phyloP scores from a whole-genome alignment of 768 basidiomycete species.

The Boletus sp. region DNA sequence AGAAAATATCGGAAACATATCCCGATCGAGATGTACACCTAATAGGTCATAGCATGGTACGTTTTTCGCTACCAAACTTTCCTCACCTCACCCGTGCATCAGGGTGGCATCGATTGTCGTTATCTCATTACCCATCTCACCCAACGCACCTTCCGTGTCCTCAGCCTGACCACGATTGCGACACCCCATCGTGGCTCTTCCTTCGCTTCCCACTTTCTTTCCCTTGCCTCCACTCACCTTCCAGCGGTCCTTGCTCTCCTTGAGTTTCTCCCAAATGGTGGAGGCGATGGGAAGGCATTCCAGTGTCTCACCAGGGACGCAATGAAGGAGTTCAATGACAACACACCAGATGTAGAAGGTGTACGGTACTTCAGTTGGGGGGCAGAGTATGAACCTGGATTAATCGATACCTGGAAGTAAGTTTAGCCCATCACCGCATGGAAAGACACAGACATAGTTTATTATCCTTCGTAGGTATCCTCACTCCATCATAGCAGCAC shows the following conservation, averaged over 20 bases:
- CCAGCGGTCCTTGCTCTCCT: slow-evolving; percentile 71
- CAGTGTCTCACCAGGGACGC: slow-evolving; percentile 78
- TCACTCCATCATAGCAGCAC: slow-evolving; percentile 75
- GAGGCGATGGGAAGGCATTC: slow-evolving; percentile 94
- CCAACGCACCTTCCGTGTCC: slow-evolving; percentile 71
- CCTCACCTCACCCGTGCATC: slow-evolving; percentile 21
- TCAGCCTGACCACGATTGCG: slow-evolving; percentile 90
- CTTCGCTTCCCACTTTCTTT: slow-evolving; percentile 89
- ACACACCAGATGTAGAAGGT: slow-evolving; percentile 71
- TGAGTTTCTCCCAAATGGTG: slow-evolving; percentile 84
- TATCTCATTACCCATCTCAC: slow-evolving; percentile 82
- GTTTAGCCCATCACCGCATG: slow-evolving; percentile 2
- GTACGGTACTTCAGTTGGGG: slow-evolving; percentile 97
- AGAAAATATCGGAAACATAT: slow-evolving; percentile 74
- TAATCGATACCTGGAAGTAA: slow-evolving; percentile 86
- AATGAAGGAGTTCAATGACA: slow-evolving; percentile 87
- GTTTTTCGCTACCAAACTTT: slow-evolving; percentile 1
- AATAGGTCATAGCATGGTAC: slow-evolving; percentile 78
- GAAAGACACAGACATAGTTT: not conserved
- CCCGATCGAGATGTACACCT: slow-evolving; percentile 85
- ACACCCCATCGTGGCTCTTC: slow-evolving; percentile 92
- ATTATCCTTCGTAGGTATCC: slow-evolving; percentile 43
- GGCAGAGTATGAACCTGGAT: slow-evolving; percentile 80
- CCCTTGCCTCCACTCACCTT: slow-evolving; percentile 62
- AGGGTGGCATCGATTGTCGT: slow-evolving; percentile 93